Percentiles rank a stretch among this genome's conserved stretches.
Conservation (phyloP, 2,329 filamentous ascomycete species). For the Aspergillus costaricaensis region DNA sequence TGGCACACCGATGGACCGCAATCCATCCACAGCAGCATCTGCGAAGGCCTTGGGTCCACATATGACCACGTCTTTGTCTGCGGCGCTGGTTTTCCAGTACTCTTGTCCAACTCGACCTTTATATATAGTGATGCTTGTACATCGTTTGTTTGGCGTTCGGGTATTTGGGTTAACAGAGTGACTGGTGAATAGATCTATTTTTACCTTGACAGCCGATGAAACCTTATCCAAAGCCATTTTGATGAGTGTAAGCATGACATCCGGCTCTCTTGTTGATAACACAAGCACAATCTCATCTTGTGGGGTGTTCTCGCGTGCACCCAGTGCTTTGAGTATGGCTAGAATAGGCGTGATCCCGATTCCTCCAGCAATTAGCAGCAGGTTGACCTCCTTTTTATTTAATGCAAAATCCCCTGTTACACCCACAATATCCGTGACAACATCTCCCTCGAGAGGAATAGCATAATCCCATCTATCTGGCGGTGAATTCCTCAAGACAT, state of each 20-base stretch:
- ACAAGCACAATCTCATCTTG: not conserved
- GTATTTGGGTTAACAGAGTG: not conserved
- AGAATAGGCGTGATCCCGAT: slow-evolving; percentile 7
- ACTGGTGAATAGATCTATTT: not conserved
- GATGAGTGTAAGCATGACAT: not conserved
- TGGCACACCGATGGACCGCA: slow-evolving; percentile 10
- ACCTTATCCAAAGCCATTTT: not conserved
- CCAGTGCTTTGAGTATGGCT: not conserved
- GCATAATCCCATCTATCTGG: too few relatives aligned
- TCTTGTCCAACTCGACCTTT: not conserved
- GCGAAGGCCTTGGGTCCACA: slow-evolving; percentile 27
- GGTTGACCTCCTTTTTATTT: not conserved
- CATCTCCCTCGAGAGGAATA: not conserved
- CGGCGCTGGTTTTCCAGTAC: slow-evolving; percentile 12
- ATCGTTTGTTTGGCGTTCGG: not conserved
- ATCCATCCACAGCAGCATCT: slow-evolving; percentile 19
- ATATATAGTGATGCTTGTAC: not conserved
- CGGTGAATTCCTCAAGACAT: not conserved
- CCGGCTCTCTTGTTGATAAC: not conserved
- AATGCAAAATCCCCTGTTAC: not conserved
- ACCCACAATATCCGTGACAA: not conserved
- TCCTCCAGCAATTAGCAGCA: not conserved
- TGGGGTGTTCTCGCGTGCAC: too few relatives aligned
- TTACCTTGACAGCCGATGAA: not conserved
- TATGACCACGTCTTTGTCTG: slow-evolving; percentile 20